phyloP scores from a whole-genome alignment of 2,329 filamentous ascomycete species.

The Pyrenophora teres region DNA sequence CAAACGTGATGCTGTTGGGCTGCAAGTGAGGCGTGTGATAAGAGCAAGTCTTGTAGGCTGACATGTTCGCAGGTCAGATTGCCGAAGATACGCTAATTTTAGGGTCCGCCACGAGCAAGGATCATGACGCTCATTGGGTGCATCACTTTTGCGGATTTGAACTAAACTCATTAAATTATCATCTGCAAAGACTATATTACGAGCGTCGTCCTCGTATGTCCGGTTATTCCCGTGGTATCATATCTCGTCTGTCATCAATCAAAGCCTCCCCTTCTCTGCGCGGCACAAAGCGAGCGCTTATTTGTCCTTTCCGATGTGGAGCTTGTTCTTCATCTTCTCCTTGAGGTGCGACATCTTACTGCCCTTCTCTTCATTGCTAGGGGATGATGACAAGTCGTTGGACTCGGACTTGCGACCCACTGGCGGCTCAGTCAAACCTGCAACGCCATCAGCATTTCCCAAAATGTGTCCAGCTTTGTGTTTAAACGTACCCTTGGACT shows the following conservation, averaged over 20 bases:
- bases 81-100: constrained; percentile 21
- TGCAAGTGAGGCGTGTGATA: constrained; percentile 29
- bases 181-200: constrained; percentile 1
- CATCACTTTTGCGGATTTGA: not conserved
- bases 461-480: constrained; percentile 19
- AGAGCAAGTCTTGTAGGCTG: constrained; percentile 20
- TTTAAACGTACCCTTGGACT: constrained; percentile 46
- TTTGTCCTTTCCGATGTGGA: constrained; percentile 57
- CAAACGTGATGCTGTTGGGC: constrained; percentile 11
- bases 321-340: constrained; percentile 71
- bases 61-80: constrained; percentile 13
- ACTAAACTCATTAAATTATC: constrained; percentile 6
- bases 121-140: constrained; percentile 25
- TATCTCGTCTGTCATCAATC: constrained; percentile 18
- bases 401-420: constrained; percentile 50
- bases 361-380: constrained; percentile 29
- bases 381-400: constrained; percentile 22
- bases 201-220: constrained; percentile 7
- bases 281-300: constrained; percentile 10
- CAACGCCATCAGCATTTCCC: constrained; percentile 41
- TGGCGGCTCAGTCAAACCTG: constrained; percentile 61
- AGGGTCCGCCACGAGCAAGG: constrained; percentile 23
- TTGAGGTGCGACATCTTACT: constrained; percentile 58
- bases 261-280: not conserved
- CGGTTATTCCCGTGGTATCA: constrained; percentile 30